phyloP scores from a whole-genome alignment of 2,329 filamentous ascomycete genomes.

The Acrocalymma vagum region DNA sequence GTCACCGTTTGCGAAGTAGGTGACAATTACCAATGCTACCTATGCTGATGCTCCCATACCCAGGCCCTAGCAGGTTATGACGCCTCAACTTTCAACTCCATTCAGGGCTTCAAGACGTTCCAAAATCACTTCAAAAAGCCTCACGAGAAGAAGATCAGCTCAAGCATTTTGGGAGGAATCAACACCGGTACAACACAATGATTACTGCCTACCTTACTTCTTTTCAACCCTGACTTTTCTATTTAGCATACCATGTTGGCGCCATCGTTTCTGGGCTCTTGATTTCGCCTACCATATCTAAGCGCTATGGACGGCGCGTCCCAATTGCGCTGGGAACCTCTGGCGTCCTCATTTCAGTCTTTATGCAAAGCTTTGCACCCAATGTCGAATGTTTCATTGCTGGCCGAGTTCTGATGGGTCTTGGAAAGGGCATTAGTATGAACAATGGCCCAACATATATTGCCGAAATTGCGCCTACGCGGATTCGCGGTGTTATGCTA shows the following conservation, averaged over 20 bases:
- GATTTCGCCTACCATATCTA: constrained; percentile 3
- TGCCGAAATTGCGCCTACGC: constrained; percentile 67
- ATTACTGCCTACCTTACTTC: too few relatives aligned
- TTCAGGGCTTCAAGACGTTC: constrained; percentile 4
- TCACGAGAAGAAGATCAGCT: constrained; percentile 1
- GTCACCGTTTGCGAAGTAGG: too few relatives aligned
- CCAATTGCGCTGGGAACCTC: constrained; percentile 3
- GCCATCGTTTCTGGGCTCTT: constrained; percentile 4
- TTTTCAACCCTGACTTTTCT: too few relatives aligned
- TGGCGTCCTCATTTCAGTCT: constrained; percentile 4
- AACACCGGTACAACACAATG: too few relatives aligned
- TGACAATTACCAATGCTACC: too few relatives aligned
- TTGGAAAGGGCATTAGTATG: constrained; percentile 5
- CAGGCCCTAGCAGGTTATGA: too few relatives aligned
- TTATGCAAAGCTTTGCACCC: constrained; percentile 7
- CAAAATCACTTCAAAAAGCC: constrained; percentile 4
- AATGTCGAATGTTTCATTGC: constrained; percentile 5
- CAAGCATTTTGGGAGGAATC: constrained; percentile 4
- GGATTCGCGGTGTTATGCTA: constrained; percentile 71
- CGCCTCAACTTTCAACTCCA: constrained; percentile 5
- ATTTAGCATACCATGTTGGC: constrained; percentile 7
- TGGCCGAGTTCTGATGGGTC: constrained; percentile 2
- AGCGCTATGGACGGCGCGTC: constrained; percentile 6
- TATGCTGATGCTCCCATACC: too few relatives aligned
- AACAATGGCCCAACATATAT: constrained; percentile 70